phyloP scores from a whole-genome alignment of 2,329 filamentous ascomycete species.

The Xylariaceae sp. region DNA sequence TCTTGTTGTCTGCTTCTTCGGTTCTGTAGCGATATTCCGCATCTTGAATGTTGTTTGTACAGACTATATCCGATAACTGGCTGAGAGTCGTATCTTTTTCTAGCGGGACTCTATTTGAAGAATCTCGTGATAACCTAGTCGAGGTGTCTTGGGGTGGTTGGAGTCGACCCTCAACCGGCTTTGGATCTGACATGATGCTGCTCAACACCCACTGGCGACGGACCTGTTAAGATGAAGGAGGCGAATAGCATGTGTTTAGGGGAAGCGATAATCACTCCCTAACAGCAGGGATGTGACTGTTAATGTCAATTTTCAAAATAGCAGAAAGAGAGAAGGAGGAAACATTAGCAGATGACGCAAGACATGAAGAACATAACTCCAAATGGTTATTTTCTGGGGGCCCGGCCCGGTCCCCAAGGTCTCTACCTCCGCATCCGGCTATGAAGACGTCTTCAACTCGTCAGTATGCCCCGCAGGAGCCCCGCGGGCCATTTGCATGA shows the following conservation, averaged over 20 bases:
- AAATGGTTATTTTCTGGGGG: background rate
- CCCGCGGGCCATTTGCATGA: background rate
- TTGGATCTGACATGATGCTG: constrained; percentile 13
- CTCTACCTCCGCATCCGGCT: background rate
- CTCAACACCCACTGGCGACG: background rate
- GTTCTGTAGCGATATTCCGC: constrained; percentile 49
- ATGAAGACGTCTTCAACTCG: background rate
- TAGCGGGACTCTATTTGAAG: constrained; percentile 1
- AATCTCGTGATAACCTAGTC: constrained; percentile 12
- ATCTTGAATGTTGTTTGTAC: constrained; percentile 49
- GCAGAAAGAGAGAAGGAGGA: background rate
- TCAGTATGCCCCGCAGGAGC: background rate
- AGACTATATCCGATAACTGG: constrained; percentile 35
- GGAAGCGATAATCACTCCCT: background rate
- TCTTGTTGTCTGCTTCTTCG: constrained; percentile 49
- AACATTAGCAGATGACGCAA: background rate
- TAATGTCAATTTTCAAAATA: background rate
- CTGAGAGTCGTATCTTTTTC: background rate
- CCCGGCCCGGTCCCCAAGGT: background rate
- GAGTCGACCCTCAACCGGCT: background rate
- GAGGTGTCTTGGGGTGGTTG: constrained; percentile 6
- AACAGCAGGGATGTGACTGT: background rate
- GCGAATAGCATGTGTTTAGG: too few species aligned
- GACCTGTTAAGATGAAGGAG: too few species aligned
- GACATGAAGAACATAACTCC: background rate